Base-by-base conservation (phyloP, 306 rosid species). In the Macrotyloma uniflorum region DNA sequence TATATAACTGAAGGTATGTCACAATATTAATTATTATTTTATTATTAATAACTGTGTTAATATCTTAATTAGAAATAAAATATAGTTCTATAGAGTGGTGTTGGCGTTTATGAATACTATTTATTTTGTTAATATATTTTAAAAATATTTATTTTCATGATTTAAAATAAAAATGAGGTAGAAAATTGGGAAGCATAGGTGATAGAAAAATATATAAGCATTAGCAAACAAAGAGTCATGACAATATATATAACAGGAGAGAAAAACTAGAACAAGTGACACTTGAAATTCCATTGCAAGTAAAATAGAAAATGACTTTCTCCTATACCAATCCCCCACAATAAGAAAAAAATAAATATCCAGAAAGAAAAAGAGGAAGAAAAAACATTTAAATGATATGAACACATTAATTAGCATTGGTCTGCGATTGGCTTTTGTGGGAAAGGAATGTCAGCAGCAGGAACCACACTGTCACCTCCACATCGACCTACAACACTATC, bases 241-340 rank as follows among this genome's bases (percentile, higher is more conserved):
- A 72, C 47, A 79, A 71, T 53, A 75, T 79, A 74, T 79, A 71
- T 75, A 74, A 78, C 76, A 83, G 40, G 3, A 26, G 47, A 53
- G 18, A n/a, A 70, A 80, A 64, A 54, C 62, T 23, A 70, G 46
- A 58, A 82, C 32, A 38, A 83, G 71, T 49, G 80, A 80, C 83
- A 88, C 88, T 69, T 75, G 77, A 71, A 86, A 86, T 81, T 86
- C 80, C 87, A 87, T 81, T 86, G 76, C 83, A 84, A 85, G 30
- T 32, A 71, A 68, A 81, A 79, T 28, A 55, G 83, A 85, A 85
- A 87, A 83, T 76, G 79, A 78, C 88, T 77, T 72, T 90, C 86
- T 89, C 88, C 97, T 95, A 91, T 95, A 95, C 98, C 98, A 89
- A 95, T 89, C 92, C 88, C 95, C 98, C 95, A 86, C 87, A 91